Evolutionary conservation across 768 basidiomycete species (phyloP).

Genomic region (Pisolithus microcarpus): DNA sequence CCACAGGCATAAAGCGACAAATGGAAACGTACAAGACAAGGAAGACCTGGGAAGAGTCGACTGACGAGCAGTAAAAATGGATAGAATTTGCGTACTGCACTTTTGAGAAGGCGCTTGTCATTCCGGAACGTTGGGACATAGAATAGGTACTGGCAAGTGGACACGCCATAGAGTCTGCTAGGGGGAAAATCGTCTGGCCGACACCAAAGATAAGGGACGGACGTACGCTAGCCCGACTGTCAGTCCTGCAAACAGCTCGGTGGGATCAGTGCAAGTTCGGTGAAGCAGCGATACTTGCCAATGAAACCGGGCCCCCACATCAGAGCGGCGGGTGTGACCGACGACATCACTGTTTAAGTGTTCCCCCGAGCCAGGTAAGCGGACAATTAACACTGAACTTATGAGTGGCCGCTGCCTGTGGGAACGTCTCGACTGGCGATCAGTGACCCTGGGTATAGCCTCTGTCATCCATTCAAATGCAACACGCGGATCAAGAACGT

Average conservation of each 20-base stretch:
- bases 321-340: not conserved
- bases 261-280: not conserved
- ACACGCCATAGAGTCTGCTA: slow-evolving; percentile 14
- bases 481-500: too few species aligned
- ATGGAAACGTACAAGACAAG: not conserved
- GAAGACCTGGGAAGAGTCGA: not conserved
- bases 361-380: too few species aligned
- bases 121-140: slow-evolving; percentile 14
- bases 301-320: slow-evolving; percentile 12
- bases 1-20: not conserved
- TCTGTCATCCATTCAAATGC: too few species aligned
- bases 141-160: slow-evolving; percentile 13
- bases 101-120: slow-evolving; percentile 9
- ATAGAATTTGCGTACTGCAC: slow-evolving; percentile 5
- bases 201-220: not conserved
- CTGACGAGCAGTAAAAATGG: not conserved
- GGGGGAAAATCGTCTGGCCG: not conserved
- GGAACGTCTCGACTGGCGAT: too few species aligned
- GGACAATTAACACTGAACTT: too few species aligned
- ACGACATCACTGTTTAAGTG: too few species aligned
- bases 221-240: slow-evolving; percentile 9
- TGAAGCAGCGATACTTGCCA: slow-evolving; percentile 5
- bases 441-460: too few species aligned
- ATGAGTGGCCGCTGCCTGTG: too few species aligned
- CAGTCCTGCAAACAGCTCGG: slow-evolving; percentile 5